Evolutionary conservation across 1,284 basidiomycete species (phyloP).

Genomic region (Schizophyllum amplum): DNA sequence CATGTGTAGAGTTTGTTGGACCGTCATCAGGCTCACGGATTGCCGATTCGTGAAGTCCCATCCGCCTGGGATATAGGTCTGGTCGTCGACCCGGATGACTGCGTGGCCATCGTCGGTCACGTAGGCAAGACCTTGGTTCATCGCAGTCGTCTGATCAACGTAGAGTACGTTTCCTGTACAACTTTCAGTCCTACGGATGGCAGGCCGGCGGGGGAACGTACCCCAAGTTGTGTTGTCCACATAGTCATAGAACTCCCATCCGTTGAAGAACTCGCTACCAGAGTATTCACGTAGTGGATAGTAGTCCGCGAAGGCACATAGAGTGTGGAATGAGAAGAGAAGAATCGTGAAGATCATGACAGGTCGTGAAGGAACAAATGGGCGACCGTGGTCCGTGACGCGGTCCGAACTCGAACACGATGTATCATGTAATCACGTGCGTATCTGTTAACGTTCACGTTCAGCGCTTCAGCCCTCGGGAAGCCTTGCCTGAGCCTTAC

Average conservation of each 20-base stretch:
- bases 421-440: background rate
- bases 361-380: background rate
- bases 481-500: too few relatives aligned
- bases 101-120: slow-evolving; percentile 36
- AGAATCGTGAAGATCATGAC: background rate
- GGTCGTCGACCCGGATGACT: slow-evolving; percentile 42
- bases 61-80: slow-evolving; percentile 21
- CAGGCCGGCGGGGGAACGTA: slow-evolving; percentile 16
- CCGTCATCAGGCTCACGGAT: slow-evolving; percentile 25
- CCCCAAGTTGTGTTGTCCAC: slow-evolving; percentile 58
- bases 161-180: slow-evolving; percentile 25
- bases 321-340: slow-evolving; percentile 1
- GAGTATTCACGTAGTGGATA: slow-evolving; percentile 40
- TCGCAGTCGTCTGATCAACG: slow-evolving; percentile 28
- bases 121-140: slow-evolving; percentile 30
- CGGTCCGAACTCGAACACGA: background rate
- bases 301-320: slow-evolving; percentile 22
- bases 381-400: background rate
- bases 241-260: slow-evolving; percentile 50
- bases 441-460: background rate
- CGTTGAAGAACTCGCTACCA: slow-evolving; percentile 47
- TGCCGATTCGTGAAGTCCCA: slow-evolving; percentile 38
- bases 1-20: background rate
- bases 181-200: slow-evolving; percentile 6
- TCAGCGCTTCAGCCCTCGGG: too few relatives aligned